Evolutionary conservation across 2,329 filamentous ascomycete genomes (phyloP).

Genomic region (Cryphonectria parasitica): DNA sequence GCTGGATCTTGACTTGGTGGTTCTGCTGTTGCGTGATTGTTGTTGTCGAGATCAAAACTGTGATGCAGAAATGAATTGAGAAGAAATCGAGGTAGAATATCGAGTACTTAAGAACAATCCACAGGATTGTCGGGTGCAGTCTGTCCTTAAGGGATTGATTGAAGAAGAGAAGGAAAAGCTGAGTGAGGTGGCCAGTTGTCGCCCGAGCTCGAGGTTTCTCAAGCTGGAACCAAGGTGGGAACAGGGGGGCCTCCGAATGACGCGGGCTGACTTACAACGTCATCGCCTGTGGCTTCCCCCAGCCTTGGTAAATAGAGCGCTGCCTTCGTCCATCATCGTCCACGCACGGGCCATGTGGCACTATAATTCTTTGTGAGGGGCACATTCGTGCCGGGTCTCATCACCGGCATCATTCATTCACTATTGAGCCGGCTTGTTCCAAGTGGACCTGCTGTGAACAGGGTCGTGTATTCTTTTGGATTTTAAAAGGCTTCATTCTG

Average conservation of each 20-base stretch:
- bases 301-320: no score
- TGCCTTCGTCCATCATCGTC: neutral
- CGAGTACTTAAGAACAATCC: neutral
- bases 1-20: neutral
- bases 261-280: slow-evolving; percentile 24
- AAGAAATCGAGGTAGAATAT: neutral
- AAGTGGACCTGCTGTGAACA: neutral
- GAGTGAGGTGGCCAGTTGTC: slow-evolving; percentile 28
- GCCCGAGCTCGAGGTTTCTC: slow-evolving; percentile 16
- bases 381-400: neutral
- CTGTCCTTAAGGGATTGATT: neutral
- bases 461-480: neutral
- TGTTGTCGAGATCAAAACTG: neutral
- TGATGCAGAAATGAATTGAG: slow-evolving; percentile 3
- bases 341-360: slow-evolving; percentile 8
- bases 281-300: slow-evolving; percentile 22
- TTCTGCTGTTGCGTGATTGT: neutral
- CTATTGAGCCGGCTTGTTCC: neutral
- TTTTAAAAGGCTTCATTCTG: neutral
- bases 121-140: neutral
- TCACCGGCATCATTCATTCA: neutral
- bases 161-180: slow-evolving; percentile 3
- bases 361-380: neutral
- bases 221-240: slow-evolving; percentile 22
- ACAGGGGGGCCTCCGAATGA: slow-evolving; percentile 19